Base-by-base conservation (phyloP, 805 yeast species). In the Nakazawaea ishiwadae region DNA sequence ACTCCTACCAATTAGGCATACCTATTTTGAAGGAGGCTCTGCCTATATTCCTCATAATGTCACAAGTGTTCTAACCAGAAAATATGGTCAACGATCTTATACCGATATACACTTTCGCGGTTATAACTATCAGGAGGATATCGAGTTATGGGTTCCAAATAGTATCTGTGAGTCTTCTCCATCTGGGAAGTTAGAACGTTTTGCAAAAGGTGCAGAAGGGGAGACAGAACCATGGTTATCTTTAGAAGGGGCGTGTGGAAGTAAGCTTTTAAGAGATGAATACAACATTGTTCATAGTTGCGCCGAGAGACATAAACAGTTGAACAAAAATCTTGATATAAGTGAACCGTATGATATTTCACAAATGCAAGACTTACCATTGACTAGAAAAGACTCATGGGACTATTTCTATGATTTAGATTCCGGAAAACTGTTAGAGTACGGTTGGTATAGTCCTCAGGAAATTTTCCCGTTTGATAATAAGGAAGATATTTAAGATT, bases 81-180 rank as follows among this genome's bases (percentile, higher is more conserved):
- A 67, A 51, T 72, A 72, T 46, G 55, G 48, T 20, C 16, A 14
- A 4, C 31, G 24, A 4, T 42, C 44, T 2, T 35, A 31, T 36
- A 41, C 37, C 20, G 27, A 30, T 16, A 8, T 32, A 18, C 12
- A 26, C 7, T 63, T 59, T 45, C 38, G 49, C 17, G 51, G 56
- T 32, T 63, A 66, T 47, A 64, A 66, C 38, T 71, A 59, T 50
- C 73, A 68, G 45, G 39, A 49, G n/a, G 73, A 70, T 43, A 58
- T 72, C 37, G 56, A 59, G 16, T 47, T 71, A 24, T 73, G 77
- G 78, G 74, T 73, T 4, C 65, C 72, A 4, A 68, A 71, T 48
- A 51, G 55, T 18, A 48, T 65, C 8, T 71, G 77, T 51, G 50
- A 52, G 28, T 35, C 42, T 5, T 39, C 58, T 1, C 71, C 72